Evolutionary conservation across 129 eudicot genomes (phyloP), one percentile per base, ranked within the genome.

Genomic region (Rutidosis leptorrhynchoides): DNA sequence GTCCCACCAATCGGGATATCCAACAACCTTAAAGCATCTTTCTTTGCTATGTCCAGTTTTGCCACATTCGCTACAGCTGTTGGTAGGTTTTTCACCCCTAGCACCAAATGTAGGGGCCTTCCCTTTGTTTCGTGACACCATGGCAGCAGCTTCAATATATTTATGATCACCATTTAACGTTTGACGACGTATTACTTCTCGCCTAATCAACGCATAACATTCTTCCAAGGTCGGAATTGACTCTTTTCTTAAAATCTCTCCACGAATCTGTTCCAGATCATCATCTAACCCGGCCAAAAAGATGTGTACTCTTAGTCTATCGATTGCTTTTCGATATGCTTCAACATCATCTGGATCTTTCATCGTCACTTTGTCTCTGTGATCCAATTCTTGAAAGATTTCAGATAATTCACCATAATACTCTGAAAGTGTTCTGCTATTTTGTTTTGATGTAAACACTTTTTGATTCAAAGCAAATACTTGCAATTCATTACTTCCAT

Each of bases 331-430:
- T 1, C 16, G 30, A 15, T 64, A 64, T 1, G 69, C 27, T 40
- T 3, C 19, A 64, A 64, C 51, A 64, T 64, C 53, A 27, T 56
- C 33, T n/a, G 0, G 62, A 24, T 45, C 54, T 24, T 65, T 65
- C 72, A 67, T 67, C 26, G 27, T 45, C 51, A 68, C 63, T 0
- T 32, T 68, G 30, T 68, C 63, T 1, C 30, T 24, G 30, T 43
- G 67, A 15, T 69, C 65, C 3, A 69, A 22, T 20, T 69, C 74
- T 1, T 6, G 54, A 14, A 69, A 69, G 45, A 59, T 59, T 58
- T 25, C 59, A 27, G 45, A 42, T 14, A 58, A 20, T n/a, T 70
- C 75, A 0, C 75, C 75, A 70, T 59, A 70, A 17, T 70, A 70
- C 29, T 19, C 55, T 6, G 75, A 58, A 24, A 58, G 59, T 1